A percentile compares a stretch with the other conserved stretches of the same genome.
phyloP scores from a whole-genome alignment of 495 filamentous ascomycete genomes.

The Tuber brumale region DNA sequence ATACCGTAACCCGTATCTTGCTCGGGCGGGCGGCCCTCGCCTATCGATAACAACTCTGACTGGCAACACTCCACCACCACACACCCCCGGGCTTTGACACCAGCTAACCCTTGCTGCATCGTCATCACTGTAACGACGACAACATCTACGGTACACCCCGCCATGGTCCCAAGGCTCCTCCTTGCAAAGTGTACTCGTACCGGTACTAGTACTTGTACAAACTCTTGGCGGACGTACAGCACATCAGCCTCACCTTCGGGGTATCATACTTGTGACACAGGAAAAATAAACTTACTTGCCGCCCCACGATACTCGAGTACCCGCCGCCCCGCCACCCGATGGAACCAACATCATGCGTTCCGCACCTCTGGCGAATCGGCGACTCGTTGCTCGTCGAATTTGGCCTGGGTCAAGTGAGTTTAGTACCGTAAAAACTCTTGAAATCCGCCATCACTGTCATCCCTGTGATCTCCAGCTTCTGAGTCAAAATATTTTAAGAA shows the following conservation, averaged over 20 bases:
- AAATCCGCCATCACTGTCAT: no score
- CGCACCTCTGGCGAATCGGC: background rate
- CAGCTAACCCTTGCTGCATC: background rate
- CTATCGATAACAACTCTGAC: no score
- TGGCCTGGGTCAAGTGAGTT: background rate
- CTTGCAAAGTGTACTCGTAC: background rate
- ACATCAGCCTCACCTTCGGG: background rate
- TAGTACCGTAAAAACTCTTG: no score
- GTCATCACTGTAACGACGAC: background rate
- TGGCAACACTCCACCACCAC: background rate
- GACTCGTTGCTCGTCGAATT: background rate
- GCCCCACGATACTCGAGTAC: background rate
- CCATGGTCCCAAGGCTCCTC: background rate
- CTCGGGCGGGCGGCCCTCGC: background rate
- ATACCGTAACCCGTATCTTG: background rate
- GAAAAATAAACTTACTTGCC: background rate
- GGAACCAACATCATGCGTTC: background rate
- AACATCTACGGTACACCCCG: background rate
- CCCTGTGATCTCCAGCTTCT: no score
- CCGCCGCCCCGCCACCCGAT: background rate
- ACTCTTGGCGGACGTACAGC: background rate
- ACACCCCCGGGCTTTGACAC: background rate
- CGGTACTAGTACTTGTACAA: background rate
- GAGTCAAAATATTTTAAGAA: no score
- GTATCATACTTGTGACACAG: background rate